phyloP scores from a whole-genome alignment of 2,329 filamentous ascomycete genomes.

The Diaporthe helianthi region DNA sequence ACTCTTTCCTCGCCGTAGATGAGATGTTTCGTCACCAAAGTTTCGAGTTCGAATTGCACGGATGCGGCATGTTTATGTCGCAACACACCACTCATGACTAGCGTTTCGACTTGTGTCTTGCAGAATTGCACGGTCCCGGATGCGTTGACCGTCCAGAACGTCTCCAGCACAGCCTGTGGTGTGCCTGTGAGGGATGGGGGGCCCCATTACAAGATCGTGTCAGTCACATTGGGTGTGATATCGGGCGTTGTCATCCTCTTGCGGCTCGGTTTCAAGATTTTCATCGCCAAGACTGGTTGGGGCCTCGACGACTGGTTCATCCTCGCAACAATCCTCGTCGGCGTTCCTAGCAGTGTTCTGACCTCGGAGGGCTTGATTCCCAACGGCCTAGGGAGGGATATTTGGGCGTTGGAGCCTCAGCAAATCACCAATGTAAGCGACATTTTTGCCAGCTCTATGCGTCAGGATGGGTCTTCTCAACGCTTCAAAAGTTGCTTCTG shows the following conservation, averaged over 20 bases:
- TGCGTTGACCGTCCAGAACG: slow-evolving; percentile 26
- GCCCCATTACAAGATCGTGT: slow-evolving; percentile 23
- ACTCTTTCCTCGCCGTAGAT: slow-evolving; percentile 19
- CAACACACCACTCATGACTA: slow-evolving; percentile 8
- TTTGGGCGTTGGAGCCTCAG: slow-evolving; percentile 36
- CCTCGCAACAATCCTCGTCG: slow-evolving; percentile 39
- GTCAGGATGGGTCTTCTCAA: neutral
- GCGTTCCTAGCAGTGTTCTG: slow-evolving; percentile 42
- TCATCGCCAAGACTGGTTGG: slow-evolving; percentile 43
- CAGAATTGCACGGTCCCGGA: slow-evolving; percentile 26
- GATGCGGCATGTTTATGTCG: slow-evolving; percentile 26
- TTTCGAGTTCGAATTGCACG: slow-evolving; percentile 22
- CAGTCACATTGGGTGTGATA: slow-evolving; percentile 42
- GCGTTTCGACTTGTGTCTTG: slow-evolving; percentile 26
- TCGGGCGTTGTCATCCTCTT: slow-evolving; percentile 46
- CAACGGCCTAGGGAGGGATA: slow-evolving; percentile 37
- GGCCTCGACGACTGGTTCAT: slow-evolving; percentile 48
- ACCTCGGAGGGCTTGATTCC: slow-evolving; percentile 49
- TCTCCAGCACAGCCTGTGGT: slow-evolving; percentile 32
- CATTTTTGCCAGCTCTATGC: neutral
- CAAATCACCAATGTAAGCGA: slow-evolving; percentile 34
- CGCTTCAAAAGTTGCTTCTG: neutral
- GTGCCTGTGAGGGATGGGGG: slow-evolving; percentile 27
- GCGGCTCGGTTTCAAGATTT: slow-evolving; percentile 47
- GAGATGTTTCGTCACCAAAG: slow-evolving; percentile 17